Evolutionary conservation across 2,329 filamentous ascomycete species (phyloP).

Genomic region (Cadophora sp.): DNA sequence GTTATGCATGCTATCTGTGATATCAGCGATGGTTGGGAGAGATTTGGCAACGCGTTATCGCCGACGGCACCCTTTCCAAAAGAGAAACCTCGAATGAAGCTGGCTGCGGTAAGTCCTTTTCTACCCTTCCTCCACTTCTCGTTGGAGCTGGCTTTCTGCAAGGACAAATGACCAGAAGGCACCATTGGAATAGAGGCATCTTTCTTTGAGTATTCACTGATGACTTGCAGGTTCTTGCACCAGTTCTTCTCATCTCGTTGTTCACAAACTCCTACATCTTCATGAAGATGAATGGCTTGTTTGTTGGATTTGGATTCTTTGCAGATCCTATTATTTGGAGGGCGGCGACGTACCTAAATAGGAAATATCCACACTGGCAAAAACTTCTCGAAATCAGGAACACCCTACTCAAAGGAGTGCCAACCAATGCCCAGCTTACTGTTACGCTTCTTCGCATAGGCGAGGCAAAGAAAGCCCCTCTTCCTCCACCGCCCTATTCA

Average conservation of each 20-base stretch:
- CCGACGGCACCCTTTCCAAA: constrained; percentile 60
- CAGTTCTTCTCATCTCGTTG: constrained; percentile 58
- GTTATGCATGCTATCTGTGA: constrained; percentile 71
- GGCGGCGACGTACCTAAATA: constrained; percentile 64
- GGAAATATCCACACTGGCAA: constrained; percentile 73
- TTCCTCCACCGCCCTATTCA: constrained; percentile 68
- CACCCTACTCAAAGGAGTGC: constrained; percentile 79
- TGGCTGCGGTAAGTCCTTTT: constrained; percentile 52
- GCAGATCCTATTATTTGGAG: constrained; percentile 75
- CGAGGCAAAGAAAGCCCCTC: constrained; percentile 79
- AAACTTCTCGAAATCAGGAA: constrained; percentile 65
- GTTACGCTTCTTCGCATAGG: constrained; percentile 82
- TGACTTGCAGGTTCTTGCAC: constrained; percentile 47
- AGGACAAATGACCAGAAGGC: no score
- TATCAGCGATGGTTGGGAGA: constrained; percentile 66
- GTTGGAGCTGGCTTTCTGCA: no score
- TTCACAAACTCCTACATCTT: constrained; percentile 65
- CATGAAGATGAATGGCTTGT: constrained; percentile 70
- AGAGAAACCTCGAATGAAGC: constrained; percentile 55
- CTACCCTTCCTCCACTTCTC: no score
- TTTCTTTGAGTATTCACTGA: background rate
- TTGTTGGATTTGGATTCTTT: constrained; percentile 79
- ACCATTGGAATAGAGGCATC: background rate
- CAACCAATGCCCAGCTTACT: constrained; percentile 85
- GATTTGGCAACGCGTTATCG: constrained; percentile 66